Base-by-base conservation (phyloP, 2,329 filamentous ascomycete genomes). In the Aureobasidium sp. region DNA sequence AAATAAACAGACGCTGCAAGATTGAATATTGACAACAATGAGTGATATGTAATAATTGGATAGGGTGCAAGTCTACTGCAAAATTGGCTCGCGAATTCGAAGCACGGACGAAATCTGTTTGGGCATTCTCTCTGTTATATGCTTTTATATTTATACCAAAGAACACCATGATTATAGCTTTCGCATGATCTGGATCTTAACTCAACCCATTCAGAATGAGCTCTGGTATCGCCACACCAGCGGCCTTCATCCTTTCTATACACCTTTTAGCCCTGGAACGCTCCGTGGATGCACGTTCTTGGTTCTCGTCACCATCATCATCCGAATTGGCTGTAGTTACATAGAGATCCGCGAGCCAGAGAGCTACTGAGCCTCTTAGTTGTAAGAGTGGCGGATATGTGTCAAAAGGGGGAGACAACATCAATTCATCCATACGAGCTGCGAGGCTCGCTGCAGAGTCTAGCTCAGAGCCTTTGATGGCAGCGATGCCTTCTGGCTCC, bases 341-440 rank as follows among this genome's bases (percentile, higher is more conserved):
- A 52, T 69, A 65, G 41, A 96, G 74, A 71, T 96, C 90, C 7
- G 82, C 87, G 16, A 90, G 78, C 79, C 90, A 96, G 16, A 94
- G 76, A 0, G 85, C 83, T 6, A 91, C 75, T 81, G 91, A 90
- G 9, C 83, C 91, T 57, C 90, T 81, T 29, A 96, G 76, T 52
- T 87, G 79, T 49, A 92, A 76, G 63, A 96, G 76, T 63, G 86
- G 83, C 5, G 78, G 73, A 66, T 86, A 86, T 62, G 86, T 84
- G 34, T 85, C 85, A 69, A 86, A 96, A 0, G 90, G 90, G 29
- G 85, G 80, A 39, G 82, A 86, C 45, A 82, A 78, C 73, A 95
- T 82, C 32, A 91, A 69, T 48, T 83, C 80, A 69, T 95, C 89
- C 78, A 96, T 85, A 32, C 86, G 82, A 6, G 78, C 75, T 3